Conservation (phyloP, 169 alveolate species). For the Cryptosporidium canis region DNA sequence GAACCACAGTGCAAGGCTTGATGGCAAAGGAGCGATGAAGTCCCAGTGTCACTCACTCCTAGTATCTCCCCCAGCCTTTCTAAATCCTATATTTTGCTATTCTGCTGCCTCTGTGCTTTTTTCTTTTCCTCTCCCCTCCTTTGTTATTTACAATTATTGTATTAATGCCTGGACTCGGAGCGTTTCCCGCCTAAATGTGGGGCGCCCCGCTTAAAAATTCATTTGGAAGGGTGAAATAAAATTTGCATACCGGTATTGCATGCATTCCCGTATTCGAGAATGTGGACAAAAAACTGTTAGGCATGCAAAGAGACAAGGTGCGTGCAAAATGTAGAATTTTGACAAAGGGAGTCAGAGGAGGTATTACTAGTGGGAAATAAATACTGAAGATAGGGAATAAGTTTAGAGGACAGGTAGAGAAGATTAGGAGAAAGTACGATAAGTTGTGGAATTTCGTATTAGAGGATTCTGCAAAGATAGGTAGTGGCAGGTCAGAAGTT, state of each 20-base stretch:
- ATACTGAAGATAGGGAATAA: background rate
- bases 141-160: too few species aligned
- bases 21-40: too few species aligned
- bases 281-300: conserved; percentile 10
- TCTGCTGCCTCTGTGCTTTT: too few species aligned
- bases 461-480: background rate
- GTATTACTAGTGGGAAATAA: background rate
- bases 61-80: too few species aligned
- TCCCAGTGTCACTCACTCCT: too few species aligned
- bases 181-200: conserved; percentile 25
- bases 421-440: background rate
- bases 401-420: background rate
- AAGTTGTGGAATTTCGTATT: background rate
- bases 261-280: background rate
- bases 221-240: background rate
- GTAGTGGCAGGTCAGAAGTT: background rate
- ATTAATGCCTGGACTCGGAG: too few species aligned
- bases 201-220: background rate
- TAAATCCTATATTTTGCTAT: too few species aligned
- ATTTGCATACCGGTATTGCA: conserved; percentile 5
- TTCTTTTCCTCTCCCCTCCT: too few species aligned
- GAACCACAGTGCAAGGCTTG: too few species aligned
- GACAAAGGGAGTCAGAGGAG: conserved; percentile 1
- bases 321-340: background rate
- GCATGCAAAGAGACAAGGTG: background rate